phyloP scores from a whole-genome alignment of 495 filamentous ascomycete species.

The Baudoinia panamericana region DNA sequence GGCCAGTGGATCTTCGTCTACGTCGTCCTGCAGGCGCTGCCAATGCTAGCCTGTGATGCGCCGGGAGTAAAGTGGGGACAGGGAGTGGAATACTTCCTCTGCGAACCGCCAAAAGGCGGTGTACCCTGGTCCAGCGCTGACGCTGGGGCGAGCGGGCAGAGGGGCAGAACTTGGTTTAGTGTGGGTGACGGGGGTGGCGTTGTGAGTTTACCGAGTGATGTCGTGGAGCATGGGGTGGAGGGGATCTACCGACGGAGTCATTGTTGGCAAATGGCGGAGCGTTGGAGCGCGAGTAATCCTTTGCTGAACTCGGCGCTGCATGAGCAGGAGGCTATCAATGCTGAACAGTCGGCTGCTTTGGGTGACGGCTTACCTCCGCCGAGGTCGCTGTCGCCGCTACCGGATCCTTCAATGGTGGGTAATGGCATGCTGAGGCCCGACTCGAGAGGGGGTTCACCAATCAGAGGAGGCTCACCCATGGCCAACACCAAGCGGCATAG shows the following conservation, averaged over 20 bases:
- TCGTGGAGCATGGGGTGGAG: slow-evolving; percentile 79
- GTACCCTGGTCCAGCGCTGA: slow-evolving; percentile 74
- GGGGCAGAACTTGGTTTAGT: slow-evolving; percentile 65
- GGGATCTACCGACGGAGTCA: slow-evolving; percentile 82
- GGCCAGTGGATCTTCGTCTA: slow-evolving; percentile 96
- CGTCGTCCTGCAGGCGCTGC: slow-evolving; percentile 75
- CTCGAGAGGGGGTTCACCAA: too few relatives aligned
- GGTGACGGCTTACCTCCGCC: slow-evolving; percentile 2
- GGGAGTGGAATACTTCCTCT: slow-evolving; percentile 93
- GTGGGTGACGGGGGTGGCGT: slow-evolving; percentile 51
- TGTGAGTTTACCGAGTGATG: slow-evolving; percentile 65
- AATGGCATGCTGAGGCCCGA: not conserved
- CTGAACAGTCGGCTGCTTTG: not conserved
- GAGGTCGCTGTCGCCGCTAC: not conserved
- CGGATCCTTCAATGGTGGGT: not conserved
- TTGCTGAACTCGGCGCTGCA: slow-evolving; percentile 21
- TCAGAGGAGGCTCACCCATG: not conserved
- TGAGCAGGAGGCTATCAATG: slow-evolving; percentile 19
- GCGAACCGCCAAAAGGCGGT: slow-evolving; percentile 68
- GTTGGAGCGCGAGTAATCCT: slow-evolving; percentile 42
- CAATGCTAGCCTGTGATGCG: slow-evolving; percentile 79
- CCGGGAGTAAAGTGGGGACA: slow-evolving; percentile 62
- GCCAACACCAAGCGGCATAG: slow-evolving; percentile 9
- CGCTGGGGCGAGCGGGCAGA: slow-evolving; percentile 30
- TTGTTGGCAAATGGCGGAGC: slow-evolving; percentile 75